Evolutionary conservation across 2,329 filamentous ascomycete species (phyloP).

Genomic region (Rhynchosporium secalis): DNA sequence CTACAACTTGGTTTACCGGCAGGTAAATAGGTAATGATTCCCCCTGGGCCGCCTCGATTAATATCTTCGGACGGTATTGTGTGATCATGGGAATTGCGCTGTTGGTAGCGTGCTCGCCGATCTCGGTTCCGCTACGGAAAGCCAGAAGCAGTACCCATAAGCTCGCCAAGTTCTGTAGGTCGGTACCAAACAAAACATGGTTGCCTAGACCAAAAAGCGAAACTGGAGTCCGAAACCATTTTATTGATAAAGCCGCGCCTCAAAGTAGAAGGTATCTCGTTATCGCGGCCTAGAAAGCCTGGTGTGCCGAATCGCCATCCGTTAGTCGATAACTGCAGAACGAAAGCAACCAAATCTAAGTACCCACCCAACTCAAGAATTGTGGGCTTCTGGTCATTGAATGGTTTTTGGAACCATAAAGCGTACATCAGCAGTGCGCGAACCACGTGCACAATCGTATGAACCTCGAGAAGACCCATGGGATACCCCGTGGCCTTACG

Average conservation of each 20-base stretch:
- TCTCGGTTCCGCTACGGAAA: no score
- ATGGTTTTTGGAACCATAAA: conserved; percentile 25
- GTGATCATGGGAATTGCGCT: no score
- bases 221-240: no score
- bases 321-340: background rate
- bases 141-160: no score
- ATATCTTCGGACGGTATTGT: background rate
- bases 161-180: no score
- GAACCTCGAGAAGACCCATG: conserved; percentile 21
- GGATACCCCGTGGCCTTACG: conserved; percentile 18
- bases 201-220: no score
- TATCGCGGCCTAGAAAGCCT: background rate
- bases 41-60: background rate
- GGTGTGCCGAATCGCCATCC: no score
- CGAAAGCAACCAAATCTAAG: conserved; percentile 5
- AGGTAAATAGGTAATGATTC: background rate
- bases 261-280: background rate
- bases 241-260: background rate
- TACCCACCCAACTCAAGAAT: conserved; percentile 11
- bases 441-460: conserved; percentile 22
- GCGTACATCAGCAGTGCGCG: conserved; percentile 24
- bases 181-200: no score
- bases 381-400: conserved; percentile 15
- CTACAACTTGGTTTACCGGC: background rate
- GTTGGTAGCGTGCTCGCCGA: no score